phyloP scores from a whole-genome alignment of 2,329 filamentous ascomycete genomes.

The Phoma herbarum region DNA sequence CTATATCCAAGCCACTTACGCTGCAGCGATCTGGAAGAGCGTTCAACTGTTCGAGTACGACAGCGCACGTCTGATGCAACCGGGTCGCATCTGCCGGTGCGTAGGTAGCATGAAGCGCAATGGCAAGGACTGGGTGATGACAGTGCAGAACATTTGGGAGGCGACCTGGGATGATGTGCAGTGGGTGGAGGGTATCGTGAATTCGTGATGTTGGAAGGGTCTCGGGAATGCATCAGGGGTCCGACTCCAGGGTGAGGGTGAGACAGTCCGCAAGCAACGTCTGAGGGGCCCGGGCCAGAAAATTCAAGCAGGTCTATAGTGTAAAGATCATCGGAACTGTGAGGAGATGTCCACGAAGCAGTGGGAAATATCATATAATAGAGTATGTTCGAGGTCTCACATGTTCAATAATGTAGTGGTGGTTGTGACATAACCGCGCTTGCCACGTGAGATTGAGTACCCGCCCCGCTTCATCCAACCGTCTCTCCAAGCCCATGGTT shows the following conservation, averaged over 20 bases:
- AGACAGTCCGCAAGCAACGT: background rate
- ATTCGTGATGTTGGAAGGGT: slow-evolving; percentile 22
- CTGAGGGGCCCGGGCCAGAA: no score
- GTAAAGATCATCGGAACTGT: background rate
- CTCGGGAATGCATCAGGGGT: slow-evolving; percentile 7
- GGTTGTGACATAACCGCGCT: slow-evolving; percentile 23
- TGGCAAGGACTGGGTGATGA: slow-evolving; percentile 54
- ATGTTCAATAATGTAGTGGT: background rate
- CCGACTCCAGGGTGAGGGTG: background rate
- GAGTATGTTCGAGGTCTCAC: background rate
- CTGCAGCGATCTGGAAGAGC: slow-evolving; percentile 56
- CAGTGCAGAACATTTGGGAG: slow-evolving; percentile 61
- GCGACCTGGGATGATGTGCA: slow-evolving; percentile 64
- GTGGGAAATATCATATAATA: no score
- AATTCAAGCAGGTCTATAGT: background rate
- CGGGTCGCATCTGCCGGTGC: slow-evolving; percentile 56
- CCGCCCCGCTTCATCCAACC: slow-evolving; percentile 36
- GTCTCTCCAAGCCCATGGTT: slow-evolving; percentile 14
- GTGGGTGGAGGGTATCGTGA: slow-evolving; percentile 58
- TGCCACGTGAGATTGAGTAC: slow-evolving; percentile 35
- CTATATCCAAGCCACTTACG: slow-evolving; percentile 59
- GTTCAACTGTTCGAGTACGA: slow-evolving; percentile 58
- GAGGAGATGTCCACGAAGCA: no score
- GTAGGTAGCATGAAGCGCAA: slow-evolving; percentile 60
- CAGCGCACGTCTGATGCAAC: slow-evolving; percentile 55